A percentile compares a stretch with the other conserved stretches of the same genome.
Conservation (phyloP, 176 grass and related monocot genomes). For the Raddia distichophylla region DNA sequence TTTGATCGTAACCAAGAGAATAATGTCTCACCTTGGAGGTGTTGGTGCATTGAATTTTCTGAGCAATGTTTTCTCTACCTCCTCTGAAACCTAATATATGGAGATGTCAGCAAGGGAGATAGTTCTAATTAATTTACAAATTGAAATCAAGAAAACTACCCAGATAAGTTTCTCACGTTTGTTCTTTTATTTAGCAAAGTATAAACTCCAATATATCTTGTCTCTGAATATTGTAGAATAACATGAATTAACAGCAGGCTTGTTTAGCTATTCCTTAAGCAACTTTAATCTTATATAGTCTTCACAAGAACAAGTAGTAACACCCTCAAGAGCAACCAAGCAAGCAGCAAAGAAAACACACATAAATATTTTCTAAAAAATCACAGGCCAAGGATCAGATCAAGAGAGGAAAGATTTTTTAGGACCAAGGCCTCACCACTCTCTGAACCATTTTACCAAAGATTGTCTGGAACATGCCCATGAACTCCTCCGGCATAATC, state of each 20-base stretch:
- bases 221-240: not conserved
- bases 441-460: constrained; percentile 43
- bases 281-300: not conserved
- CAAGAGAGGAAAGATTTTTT: not conserved
- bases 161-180: not conserved
- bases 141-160: not conserved
- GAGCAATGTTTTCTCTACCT: constrained; percentile 45
- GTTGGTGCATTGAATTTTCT: constrained; percentile 33
- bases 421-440: constrained; percentile 47
- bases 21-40: constrained; percentile 45
- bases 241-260: not conserved
- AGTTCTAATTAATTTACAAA: not conserved
- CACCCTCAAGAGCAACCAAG: not conserved
- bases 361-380: not conserved
- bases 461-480: constrained; percentile 32
- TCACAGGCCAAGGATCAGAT: not conserved
- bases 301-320: not conserved
- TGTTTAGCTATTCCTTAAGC: constrained; percentile 1
- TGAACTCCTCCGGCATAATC: constrained; percentile 36
- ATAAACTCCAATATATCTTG: not conserved
- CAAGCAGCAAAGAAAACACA: not conserved
- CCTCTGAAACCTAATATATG: constrained; percentile 51
- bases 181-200: not conserved
- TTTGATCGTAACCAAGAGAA: not conserved
- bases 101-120: constrained; percentile 8